These are phyloP conservation scores for Coniochaeta ligniaria DNA, from an alignment of 2,329 filamentous ascomycete species.

Conservation along the genomic window DNA sequence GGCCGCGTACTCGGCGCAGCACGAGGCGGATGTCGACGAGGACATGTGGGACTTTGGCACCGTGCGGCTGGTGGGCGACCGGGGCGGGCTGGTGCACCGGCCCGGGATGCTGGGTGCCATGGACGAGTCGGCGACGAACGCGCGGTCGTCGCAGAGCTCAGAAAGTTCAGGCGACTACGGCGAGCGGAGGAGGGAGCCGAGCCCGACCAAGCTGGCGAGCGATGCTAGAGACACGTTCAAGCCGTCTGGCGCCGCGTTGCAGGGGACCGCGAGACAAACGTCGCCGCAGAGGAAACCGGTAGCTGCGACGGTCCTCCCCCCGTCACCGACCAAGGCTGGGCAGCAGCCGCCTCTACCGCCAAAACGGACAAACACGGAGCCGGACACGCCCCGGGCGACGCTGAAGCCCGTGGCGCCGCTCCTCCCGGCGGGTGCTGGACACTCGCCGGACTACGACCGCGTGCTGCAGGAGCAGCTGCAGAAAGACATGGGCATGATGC, in stretches of 20 bases:
- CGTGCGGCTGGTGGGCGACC: constrained; percentile 69
- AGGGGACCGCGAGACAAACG: constrained; percentile 32
- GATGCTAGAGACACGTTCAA: constrained; percentile 50
- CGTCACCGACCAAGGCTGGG: constrained; percentile 53
- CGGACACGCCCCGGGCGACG: constrained; percentile 39
- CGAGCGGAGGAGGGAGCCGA: constrained; percentile 41
- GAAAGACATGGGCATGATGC: constrained; percentile 52
- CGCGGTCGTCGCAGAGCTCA: constrained; percentile 50
- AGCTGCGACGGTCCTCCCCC: constrained; percentile 21
- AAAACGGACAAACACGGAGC: constrained; percentile 26
- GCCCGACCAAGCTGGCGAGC: constrained; percentile 41
- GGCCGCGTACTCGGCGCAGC: constrained; percentile 25
- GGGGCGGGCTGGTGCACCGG: constrained; percentile 47
- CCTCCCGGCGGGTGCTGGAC: constrained; percentile 26
- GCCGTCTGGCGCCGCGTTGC: constrained; percentile 25
- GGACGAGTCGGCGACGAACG: constrained; percentile 77
- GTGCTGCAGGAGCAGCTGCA: constrained; percentile 57
- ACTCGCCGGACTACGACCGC: constrained; percentile 53
- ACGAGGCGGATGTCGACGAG: constrained; percentile 48
- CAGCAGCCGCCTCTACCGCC: constrained; percentile 55
- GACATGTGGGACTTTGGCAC: constrained; percentile 99
- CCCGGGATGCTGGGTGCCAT: constrained; percentile 61
- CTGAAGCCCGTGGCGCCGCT: constrained; percentile 40
- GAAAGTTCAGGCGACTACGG: constrained; percentile 43
- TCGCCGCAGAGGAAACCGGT: constrained; percentile 55